Percentiles rank a stretch among this genome's conserved stretches.
These are phyloP conservation scores for Chernovozyma aurita DNA, from an alignment of 1,139 yeast genomes.

Conservation along the genomic window DNA sequence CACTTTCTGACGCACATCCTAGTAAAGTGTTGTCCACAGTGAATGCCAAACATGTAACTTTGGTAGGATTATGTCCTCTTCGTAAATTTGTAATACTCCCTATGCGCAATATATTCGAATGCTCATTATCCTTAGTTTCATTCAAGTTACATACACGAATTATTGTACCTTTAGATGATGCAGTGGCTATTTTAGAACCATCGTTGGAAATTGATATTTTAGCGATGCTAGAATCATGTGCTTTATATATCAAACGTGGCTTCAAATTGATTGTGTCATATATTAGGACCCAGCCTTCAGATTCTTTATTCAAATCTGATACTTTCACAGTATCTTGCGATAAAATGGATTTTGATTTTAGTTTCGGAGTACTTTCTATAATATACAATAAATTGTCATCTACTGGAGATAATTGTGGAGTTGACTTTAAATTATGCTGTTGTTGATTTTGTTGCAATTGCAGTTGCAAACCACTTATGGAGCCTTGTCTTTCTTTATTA, in stretches of 20 bases:
- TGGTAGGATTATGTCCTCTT: constrained; percentile 63
- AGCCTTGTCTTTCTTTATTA: constrained; percentile 11
- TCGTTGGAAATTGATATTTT: constrained; percentile 46
- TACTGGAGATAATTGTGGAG: constrained; percentile 9
- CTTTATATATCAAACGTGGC: constrained; percentile 55
- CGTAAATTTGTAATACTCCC: constrained; percentile 44
- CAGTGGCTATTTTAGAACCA: constrained; percentile 58
- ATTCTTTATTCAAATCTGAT: constrained; percentile 22
- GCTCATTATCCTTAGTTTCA: background rate
- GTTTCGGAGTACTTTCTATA: constrained; percentile 20
- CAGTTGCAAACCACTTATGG: constrained; percentile 3
- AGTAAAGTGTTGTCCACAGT: constrained; percentile 45
- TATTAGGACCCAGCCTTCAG: constrained; percentile 43
- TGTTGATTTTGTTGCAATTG: constrained; percentile 1
- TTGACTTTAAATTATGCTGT: constrained; percentile 1
- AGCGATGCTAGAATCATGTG: constrained; percentile 52
- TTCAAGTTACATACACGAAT: constrained; percentile 43
- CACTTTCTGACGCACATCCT: constrained; percentile 67
- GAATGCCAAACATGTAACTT: constrained; percentile 52
- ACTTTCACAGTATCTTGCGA: constrained; percentile 16
- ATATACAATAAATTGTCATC: constrained; percentile 3
- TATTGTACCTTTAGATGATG: constrained; percentile 70
- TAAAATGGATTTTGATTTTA: constrained; percentile 8
- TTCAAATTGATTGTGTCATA: constrained; percentile 57
- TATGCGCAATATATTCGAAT: background rate